A percentile compares a stretch with the other conserved stretches of the same genome.
Conservation (phyloP, 2,329 filamentous ascomycete genomes). For the Colletotrichum sp. region DNA sequence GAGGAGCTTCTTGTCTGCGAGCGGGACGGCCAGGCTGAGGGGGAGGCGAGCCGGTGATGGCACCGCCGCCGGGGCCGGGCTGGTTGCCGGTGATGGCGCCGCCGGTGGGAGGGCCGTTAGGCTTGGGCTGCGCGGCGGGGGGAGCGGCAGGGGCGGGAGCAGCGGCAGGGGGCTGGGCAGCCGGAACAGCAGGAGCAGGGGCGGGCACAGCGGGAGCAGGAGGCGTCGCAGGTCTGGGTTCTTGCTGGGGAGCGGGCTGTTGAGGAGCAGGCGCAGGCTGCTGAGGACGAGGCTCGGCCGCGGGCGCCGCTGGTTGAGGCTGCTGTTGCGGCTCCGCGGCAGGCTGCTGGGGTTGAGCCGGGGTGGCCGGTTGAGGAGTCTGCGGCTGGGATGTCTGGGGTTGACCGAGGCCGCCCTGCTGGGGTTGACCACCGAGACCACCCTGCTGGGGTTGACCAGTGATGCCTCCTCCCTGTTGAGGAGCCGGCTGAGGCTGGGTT, state of each 20-base stretch:
- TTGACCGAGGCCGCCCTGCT: not conserved
- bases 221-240: not conserved
- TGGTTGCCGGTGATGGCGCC: slow-evolving; percentile 5
- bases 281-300: not conserved
- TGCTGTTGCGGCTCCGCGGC: not conserved
- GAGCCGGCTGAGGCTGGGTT: slow-evolving; percentile 9
- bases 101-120: not conserved
- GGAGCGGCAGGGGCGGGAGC: not conserved
- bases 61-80: not conserved
- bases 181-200: not conserved
- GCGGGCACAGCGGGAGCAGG: not conserved
- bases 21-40: not conserved
- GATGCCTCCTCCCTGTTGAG: not conserved
- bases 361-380: not conserved
- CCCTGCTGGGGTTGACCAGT: not conserved
- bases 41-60: not conserved
- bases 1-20: not conserved
- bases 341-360: not conserved
- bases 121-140: not conserved
- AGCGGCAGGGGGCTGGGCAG: not conserved
- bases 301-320: not conserved
- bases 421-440: not conserved
- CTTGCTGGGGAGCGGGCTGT: not conserved
- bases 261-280: not conserved
- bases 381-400: not conserved